Evolutionary conservation across 2,329 filamentous ascomycete genomes (phyloP).

Genomic region (Apiospora hydei): DNA sequence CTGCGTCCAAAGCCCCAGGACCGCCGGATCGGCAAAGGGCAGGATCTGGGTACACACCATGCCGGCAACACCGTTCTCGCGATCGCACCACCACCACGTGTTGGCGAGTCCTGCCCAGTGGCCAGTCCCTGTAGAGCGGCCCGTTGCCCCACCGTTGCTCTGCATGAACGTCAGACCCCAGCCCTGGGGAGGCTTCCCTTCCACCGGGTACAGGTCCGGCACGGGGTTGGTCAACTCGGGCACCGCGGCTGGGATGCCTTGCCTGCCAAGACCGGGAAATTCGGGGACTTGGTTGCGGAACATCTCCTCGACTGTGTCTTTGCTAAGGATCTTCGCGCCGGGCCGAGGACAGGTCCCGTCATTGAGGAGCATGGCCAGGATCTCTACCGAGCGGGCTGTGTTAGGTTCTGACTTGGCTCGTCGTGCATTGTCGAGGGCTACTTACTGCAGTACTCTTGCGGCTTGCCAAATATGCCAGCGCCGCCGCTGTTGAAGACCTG

Average conservation of each 20-base stretch:
- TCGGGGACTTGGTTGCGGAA: constrained; percentile 68
- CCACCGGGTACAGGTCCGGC: constrained; percentile 57
- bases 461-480: constrained; percentile 65
- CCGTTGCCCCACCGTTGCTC: constrained; percentile 55
- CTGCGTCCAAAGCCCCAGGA: constrained; percentile 49
- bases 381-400: constrained; percentile 46
- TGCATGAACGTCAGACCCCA: constrained; percentile 70
- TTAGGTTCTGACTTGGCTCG: not conserved
- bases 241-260: constrained; percentile 54
- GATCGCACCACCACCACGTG: constrained; percentile 68
- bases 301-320: constrained; percentile 67
- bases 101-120: constrained; percentile 69
- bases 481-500: constrained; percentile 65
- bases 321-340: constrained; percentile 58
- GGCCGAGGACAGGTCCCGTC: constrained; percentile 67
- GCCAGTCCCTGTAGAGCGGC: constrained; percentile 57
- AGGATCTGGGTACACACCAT: constrained; percentile 59
- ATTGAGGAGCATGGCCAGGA: constrained; percentile 69
- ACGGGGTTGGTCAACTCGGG: constrained; percentile 55
- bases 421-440: constrained; percentile 11
- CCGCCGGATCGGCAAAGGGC: constrained; percentile 54
- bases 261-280: constrained; percentile 59
- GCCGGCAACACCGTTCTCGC: constrained; percentile 64
- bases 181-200: constrained; percentile 61
- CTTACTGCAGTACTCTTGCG: constrained; percentile 66